Evolutionary conservation across 2,329 filamentous ascomycete genomes (phyloP), one percentile per base, ranked within the genome.

Genomic region (Phialophora macrospora): DNA sequence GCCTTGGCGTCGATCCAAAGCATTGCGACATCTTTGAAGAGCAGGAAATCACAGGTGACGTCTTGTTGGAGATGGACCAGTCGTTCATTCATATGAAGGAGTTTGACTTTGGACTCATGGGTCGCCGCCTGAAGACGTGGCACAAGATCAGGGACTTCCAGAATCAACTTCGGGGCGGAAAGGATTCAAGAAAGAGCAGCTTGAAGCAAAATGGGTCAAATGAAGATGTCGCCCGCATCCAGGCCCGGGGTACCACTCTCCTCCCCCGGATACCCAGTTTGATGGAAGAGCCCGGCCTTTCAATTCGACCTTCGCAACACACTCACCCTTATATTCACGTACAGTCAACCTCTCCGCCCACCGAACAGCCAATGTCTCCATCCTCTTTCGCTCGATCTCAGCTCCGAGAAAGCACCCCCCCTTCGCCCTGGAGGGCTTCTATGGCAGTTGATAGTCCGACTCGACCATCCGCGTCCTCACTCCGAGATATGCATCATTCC

Each of bases 21-120:
- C 94, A 98, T 72, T 99, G 95, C 75, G 90, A 96, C 70, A 91
- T 98, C 2, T 99, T 99, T 74, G 85, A 90, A 72, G 93, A 98
- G 74, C 94, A 99, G 77, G 95, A 99, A 77, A 98, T 99, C 64
- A 89, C 91, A 1, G 95, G 95, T 56, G 93, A 98, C 73, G 94
- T 98, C 3, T 80, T 99, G 46, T 80, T 99, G 60, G 92, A 91
- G 60, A 96, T 98, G 92, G 93, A 97, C 73, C 94, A 97, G 79
- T 91, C 92, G 64, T 96, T 95, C 46, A 84, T 98, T 17, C 96
- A 97, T 76, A 89, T 98, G 81, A 97, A 97, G 75, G 93, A 95
- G 55, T 96, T 97, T 73, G 92, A 97, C 72, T 84, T 98, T 71
- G 94, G 94, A 20, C 92, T 93, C 2, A 93, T 98, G 72, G 94